Conservation (phyloP, 1,284 basidiomycete genomes). For the Apiotrichum veenhuisii region DNA sequence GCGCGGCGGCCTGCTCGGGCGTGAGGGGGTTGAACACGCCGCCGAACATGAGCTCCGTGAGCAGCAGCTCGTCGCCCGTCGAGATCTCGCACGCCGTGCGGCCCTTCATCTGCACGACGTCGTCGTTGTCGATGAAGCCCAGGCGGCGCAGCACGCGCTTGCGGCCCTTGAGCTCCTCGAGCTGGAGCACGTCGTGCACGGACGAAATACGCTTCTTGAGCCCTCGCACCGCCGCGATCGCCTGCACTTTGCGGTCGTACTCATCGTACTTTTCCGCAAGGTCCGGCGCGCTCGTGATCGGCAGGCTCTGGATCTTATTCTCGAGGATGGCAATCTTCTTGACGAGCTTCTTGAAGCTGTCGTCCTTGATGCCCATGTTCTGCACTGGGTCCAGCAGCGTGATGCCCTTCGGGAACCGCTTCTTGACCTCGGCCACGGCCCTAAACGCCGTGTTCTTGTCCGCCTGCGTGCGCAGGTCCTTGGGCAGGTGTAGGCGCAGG, state of each 20-base stretch:
- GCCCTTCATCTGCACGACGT: constrained; percentile 97
- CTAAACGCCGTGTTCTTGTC: constrained; percentile 82
- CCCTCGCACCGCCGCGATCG: constrained; percentile 65
- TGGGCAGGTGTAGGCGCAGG: constrained; percentile 81
- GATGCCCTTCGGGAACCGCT: constrained; percentile 83
- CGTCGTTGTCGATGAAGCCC: constrained; percentile 81
- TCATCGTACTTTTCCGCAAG: constrained; percentile 74
- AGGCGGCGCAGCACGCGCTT: constrained; percentile 90
- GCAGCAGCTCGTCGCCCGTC: constrained; percentile 89
- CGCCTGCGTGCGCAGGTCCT: constrained; percentile 74
- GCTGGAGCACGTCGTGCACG: constrained; percentile 88
- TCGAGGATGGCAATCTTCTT: constrained; percentile 90
- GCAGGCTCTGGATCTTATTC: constrained; percentile 68
- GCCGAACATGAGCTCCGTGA: constrained; percentile 97
- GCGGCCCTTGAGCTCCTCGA: constrained; percentile 93
- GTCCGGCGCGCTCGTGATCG: constrained; percentile 68
- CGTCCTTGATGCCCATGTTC: constrained; percentile 96
- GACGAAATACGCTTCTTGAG: constrained; percentile 80
- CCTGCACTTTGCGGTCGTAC: constrained; percentile 73
- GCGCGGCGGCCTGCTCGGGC: constrained; percentile 87
- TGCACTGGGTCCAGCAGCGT: constrained; percentile 84
- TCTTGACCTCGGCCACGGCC: constrained; percentile 82
- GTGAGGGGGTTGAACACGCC: constrained; percentile 86
- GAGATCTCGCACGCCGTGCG: constrained; percentile 98
- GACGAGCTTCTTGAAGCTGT: constrained; percentile 81